phyloP scores from a whole-genome alignment of 1,284 basidiomycete species.

The Heterobasidion irregulare region DNA sequence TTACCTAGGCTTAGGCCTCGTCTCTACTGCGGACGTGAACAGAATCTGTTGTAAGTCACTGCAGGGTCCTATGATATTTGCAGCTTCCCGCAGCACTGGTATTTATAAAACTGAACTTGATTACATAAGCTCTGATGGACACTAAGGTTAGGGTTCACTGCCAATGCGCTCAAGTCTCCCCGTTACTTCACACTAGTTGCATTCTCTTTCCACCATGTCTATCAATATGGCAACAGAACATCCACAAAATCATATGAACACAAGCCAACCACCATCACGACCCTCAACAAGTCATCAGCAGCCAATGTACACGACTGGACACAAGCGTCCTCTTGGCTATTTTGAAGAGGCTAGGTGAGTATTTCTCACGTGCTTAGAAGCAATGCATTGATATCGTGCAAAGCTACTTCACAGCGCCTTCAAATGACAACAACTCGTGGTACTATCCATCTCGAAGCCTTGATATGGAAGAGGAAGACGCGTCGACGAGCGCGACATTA shows the following conservation, averaged over 20 bases:
- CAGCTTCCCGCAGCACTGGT: too few relatives aligned
- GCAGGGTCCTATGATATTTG: too few relatives aligned
- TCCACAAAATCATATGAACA: slow-evolving; percentile 10
- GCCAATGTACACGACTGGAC: slow-evolving; percentile 12
- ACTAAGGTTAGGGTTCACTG: too few relatives aligned
- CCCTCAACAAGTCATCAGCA: slow-evolving; percentile 23
- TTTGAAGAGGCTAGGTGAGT: slow-evolving; percentile 14
- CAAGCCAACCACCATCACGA: slow-evolving; percentile 17
- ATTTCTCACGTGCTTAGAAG: neutral
- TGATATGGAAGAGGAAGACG: slow-evolving; percentile 43
- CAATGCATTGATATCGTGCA: neutral
- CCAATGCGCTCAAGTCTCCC: too few relatives aligned
- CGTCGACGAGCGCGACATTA: slow-evolving; percentile 33
- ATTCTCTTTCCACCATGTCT: slow-evolving; percentile 5
- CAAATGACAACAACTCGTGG: slow-evolving; percentile 68
- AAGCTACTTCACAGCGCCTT: slow-evolving; percentile 23
- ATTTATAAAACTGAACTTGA: too few relatives aligned
- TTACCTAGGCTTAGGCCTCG: too few relatives aligned
- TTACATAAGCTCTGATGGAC: too few relatives aligned
- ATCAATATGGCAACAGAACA: slow-evolving; percentile 17
- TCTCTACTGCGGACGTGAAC: too few relatives aligned
- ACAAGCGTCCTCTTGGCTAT: slow-evolving; percentile 17
- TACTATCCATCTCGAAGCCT: slow-evolving; percentile 68
- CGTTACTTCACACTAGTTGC: too few relatives aligned
- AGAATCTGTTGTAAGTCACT: too few relatives aligned